Percentiles rank a stretch among this genome's conserved stretches.
These are phyloP conservation scores for Calocybe gangraenosa DNA, from an alignment of 768 basidiomycete species.

Conservation along the genomic window DNA sequence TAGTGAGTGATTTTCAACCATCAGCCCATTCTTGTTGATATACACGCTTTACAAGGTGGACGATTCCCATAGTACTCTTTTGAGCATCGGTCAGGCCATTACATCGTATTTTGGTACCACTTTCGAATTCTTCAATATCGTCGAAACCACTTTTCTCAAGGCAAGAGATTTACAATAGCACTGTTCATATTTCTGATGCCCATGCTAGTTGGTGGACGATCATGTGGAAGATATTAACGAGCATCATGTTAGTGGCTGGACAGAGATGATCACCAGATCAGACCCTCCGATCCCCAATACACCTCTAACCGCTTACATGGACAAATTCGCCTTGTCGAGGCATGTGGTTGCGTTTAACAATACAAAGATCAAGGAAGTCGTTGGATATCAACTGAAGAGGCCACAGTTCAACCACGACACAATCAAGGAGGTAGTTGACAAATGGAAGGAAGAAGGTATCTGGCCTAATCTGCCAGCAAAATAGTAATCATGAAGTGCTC, in stretches of 20 bases:
- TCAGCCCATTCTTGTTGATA: neutral
- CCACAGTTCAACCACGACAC: constrained; percentile 61
- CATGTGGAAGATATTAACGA: constrained; percentile 82
- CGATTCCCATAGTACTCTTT: constrained; percentile 66
- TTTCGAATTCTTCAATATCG: constrained; percentile 74
- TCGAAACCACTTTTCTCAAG: constrained; percentile 66
- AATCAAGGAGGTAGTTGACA: constrained; percentile 68
- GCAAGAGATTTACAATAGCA: constrained; percentile 27
- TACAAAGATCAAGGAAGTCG: constrained; percentile 66
- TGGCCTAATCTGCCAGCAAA: constrained; percentile 37
- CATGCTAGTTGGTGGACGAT: constrained; percentile 63
- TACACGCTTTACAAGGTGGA: constrained; percentile 48
- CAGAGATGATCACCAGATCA: constrained; percentile 70
- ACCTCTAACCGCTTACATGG: constrained; percentile 76
- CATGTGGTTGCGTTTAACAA: constrained; percentile 67
- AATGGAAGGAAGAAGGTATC: constrained; percentile 72
- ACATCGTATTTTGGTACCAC: constrained; percentile 74
- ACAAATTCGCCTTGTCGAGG: constrained; percentile 66
- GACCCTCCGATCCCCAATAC: constrained; percentile 69
- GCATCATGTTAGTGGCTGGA: constrained; percentile 79
- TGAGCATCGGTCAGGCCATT: constrained; percentile 61
- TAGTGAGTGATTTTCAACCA: constrained; percentile 41
- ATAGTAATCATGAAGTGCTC: too few relatives aligned
- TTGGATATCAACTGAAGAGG: constrained; percentile 61
- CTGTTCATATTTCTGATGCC: neutral